Evolutionary conservation across 805 yeast species (phyloP), one percentile per base, ranked within the genome.

Genomic region (Lachancea lanzarotensis): DNA sequence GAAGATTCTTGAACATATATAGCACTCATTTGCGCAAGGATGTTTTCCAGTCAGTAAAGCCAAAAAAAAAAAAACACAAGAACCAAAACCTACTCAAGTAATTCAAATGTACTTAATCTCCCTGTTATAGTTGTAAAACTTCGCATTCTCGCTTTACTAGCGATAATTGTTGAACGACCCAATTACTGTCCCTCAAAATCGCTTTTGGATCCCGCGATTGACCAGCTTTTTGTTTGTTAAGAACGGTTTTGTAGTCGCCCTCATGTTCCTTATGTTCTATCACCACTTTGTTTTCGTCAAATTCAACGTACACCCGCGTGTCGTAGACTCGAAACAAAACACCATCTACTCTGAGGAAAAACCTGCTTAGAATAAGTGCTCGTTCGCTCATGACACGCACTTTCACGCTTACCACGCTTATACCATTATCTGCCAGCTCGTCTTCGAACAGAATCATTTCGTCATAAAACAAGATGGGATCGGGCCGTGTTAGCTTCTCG

Each of bases 381-480:
- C 96, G 77, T 42, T 81, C 76, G 6, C 81, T 81, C 97, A 93
- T 93, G 3, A 89, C 96, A 50, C 99, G 69, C 17, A 93, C 76
- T 63, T 90, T 90, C 30, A 82, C 80, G 42, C 80, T 79, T 44
- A 86, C 66, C 44, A 86, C 75, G 0, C 95, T 78, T 15, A 88
- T 84, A 7, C 99, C 99, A 62, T 91, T 93, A 62, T 93, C 99
- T 3, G 95, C 98, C 45, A 93, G 70, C 62, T 93, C 99, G 59
- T 93, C 99, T 60, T 93, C 99, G 60, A 78, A 93, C 27, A 93
- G 68, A 6, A 86, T 78, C 70, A 88, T 78, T 55, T 91, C 97
- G 59, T 89, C 97, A 59, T 79, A 93, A 62, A 86, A 89, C 44
- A 88, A 59, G 36, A 93, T 93, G 1, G 95, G 95, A 56, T 88